Evolutionary conservation across 208 protist species (phyloP), one percentile per base, ranked within the genome.

Genomic region (Borovskyia barvae): DNA sequence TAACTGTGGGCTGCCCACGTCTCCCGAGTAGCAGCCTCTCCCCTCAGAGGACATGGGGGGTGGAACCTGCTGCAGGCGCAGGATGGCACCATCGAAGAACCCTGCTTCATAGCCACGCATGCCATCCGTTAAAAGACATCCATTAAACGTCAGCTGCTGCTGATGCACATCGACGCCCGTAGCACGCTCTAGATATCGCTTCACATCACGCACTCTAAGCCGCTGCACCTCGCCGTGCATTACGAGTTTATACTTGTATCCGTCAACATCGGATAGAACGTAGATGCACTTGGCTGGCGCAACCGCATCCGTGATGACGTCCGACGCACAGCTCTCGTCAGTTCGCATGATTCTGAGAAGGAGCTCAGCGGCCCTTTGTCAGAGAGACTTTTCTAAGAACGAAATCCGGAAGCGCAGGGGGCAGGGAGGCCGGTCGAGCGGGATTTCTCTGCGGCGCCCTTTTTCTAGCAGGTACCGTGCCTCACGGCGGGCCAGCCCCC

Each of bases 181-280:
- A 0, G 83, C 64, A 22, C 77, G 74, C 46, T 87, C 70, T 14
- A 95, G 62, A 48, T 95, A 91, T 3, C 66, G 72, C 50, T 93
- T 93, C 11, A 93, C 73, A 12, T 82, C 81, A 11, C 52, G 32
- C 20, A 69, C 54, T 0, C 70, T 77, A 3, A 93, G 72, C 37
- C 64, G 29, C 15, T 55, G 43, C 28, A 93, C 40, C 19, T 83
- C 74, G n/a, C 84, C 82, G 26, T 90, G 75, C 54, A 95, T 55
- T 6, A 93, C 77, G 2, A 95, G 66, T 64, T 93, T 93, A 67
- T 91, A 93, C 54, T 78, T 87, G 49, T 73, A 79, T 20, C 85
- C 85, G 43, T 94, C 83, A 28, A 87, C 71, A 8, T 80, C 73
- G 3, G 82, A 89, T 0, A 92, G 69, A 15, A 93, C 83, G 55